Evolutionary conservation across 75 land plant species (phyloP).

Genomic region (Pinus tabuliformis): DNA sequence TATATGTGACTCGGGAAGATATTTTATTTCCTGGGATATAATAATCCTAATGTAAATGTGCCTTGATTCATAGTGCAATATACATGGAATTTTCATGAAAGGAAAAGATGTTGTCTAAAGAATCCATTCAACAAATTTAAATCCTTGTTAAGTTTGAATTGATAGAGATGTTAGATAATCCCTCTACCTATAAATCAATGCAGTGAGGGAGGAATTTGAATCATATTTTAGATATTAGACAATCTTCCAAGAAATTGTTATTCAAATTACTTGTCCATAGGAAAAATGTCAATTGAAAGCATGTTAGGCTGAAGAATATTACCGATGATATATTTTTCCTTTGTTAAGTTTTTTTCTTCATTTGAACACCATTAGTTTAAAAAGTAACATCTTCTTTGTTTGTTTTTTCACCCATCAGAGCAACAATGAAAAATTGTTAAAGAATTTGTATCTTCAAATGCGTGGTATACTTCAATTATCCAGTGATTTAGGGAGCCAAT

Average conservation of each 20-base stretch:
- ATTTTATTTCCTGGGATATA: no score
- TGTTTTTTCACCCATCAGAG: slow-evolving; percentile 35
- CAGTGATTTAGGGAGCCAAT: slow-evolving; percentile 50
- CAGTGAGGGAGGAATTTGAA: not conserved
- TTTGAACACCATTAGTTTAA: not conserved
- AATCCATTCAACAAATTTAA: not conserved
- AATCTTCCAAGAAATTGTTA: no score
- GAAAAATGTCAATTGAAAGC: not conserved
- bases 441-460: slow-evolving; percentile 98
- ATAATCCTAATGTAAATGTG: not conserved
- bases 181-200: not conserved
- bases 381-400: not conserved
- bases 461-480: slow-evolving; percentile 89
- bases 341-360: not conserved
- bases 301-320: not conserved
- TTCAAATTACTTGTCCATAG: not conserved
- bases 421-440: slow-evolving; percentile 95
- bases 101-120: not conserved
- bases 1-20: no score
- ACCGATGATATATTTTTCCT: not conserved
- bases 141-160: not conserved
- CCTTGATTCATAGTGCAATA: not conserved
- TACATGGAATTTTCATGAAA: not conserved
- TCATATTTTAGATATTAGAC: not conserved
- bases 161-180: not conserved